Base-by-base conservation (phyloP, 192 early-diverging fungal species). In the Coemansia reversa region DNA sequence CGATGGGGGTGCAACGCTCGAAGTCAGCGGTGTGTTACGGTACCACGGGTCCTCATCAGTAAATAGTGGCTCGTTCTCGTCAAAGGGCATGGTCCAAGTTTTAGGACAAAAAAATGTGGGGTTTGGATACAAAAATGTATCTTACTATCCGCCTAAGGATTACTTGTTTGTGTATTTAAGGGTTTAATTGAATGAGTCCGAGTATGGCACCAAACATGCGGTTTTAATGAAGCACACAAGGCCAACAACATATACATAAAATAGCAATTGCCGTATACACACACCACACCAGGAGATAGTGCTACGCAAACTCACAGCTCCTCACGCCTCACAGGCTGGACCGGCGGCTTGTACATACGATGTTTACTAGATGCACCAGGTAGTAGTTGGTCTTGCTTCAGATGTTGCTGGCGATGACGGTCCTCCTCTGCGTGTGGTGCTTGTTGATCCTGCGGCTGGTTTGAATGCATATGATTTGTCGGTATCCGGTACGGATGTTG, bases 31-130 rank as follows among this genome's bases (percentile, higher is more conserved):
- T 27, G 70, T 70, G 50, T 47, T 51, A 14, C 42, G 55, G 50
- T 74, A 79, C 33, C 33, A 55, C 5, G 68, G 67, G 9, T 79
- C 76, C 18, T 58, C 57, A 45, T 79, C 71, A 11, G 67, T 64
- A 57, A 67, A 79, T 53, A 79, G 35, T 8, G 33, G 11, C 24
- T 54, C 45, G 24, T 25, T 63, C 28, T 45, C 11, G 50, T 71
- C 61, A 22, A 65, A 70, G 6, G 57, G 61, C 51, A 62, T 67
- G 27, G 52, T 7, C 39, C 25, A 32, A 2, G 20, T n/a, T 47
- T 22, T 27, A 27, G 18, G 39, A 45, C 9, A 45, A 3, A 45
- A 16, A 45, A 12, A 45, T 4, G 7, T 45, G 14, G 9, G 14
- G 9, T 14, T 45, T 11, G 3, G 14, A 45, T 16, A 45, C 39